These are phyloP conservation scores for Onygenales sp. DNA, from an alignment of 2,329 filamentous ascomycete species.

Conservation along the genomic window DNA sequence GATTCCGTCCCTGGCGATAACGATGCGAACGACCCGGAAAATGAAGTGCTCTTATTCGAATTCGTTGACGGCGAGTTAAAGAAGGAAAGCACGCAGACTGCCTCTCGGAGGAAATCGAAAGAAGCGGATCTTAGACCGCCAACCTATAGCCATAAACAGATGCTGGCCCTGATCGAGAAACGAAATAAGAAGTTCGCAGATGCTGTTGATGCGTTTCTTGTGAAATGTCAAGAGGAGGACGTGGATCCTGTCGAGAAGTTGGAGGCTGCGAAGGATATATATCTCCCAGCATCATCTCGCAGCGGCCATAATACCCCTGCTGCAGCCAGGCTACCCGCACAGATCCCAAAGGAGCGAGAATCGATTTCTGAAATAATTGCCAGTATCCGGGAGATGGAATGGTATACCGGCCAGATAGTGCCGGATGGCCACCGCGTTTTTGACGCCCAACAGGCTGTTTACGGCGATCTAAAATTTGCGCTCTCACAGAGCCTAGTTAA, in stretches of 20 bases:
- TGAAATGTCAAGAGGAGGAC: conserved; percentile 55
- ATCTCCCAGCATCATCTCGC: conserved; percentile 52
- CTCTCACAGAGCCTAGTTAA: conserved; percentile 92
- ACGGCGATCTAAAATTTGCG: conserved; percentile 73
- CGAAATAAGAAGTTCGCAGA: conserved; percentile 73
- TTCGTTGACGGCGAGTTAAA: conserved; percentile 88
- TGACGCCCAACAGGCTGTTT: conserved; percentile 70
- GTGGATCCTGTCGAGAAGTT: conserved; percentile 61
- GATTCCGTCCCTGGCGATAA: conserved; percentile 19
- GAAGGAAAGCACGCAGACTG: conserved; percentile 61
- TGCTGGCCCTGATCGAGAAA: conserved; percentile 81
- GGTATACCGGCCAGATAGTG: conserved; percentile 90
- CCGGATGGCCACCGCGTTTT: conserved; percentile 88
- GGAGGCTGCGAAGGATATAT: conserved; percentile 47
- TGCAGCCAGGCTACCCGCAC: conserved; percentile 47
- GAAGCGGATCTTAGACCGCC: conserved; percentile 84
- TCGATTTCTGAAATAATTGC: conserved; percentile 73
- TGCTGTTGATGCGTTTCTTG: conserved; percentile 68
- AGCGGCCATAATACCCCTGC: conserved; percentile 30
- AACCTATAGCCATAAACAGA: conserved; percentile 84
- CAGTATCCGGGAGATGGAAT: conserved; percentile 70
- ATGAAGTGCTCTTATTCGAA: conserved; percentile 78
- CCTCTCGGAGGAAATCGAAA: conserved; percentile 58
- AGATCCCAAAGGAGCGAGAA: conserved; percentile 71
- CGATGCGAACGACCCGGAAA: conserved; percentile 30